Percentiles rank a stretch among this genome's conserved stretches.
Conservation (phyloP, 352 stramenopile genomes). For the Peronospora belbahrii region DNA sequence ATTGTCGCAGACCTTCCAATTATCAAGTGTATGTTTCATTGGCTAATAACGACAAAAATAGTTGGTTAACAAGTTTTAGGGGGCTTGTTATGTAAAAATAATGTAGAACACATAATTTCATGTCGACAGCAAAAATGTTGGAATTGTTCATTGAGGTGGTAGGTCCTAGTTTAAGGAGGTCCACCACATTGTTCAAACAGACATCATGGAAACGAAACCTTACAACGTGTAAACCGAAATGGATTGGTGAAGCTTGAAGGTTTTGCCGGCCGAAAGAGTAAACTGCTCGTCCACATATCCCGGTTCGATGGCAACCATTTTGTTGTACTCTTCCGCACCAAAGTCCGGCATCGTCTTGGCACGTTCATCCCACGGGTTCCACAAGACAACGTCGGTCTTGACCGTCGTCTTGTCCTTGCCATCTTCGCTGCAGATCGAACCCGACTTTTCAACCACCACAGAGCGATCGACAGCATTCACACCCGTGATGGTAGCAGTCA, state of each 20-base stretch:
- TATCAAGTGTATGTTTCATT: no score
- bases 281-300: constrained; percentile 58
- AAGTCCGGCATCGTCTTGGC: constrained; percentile 90
- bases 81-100: no score
- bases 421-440: constrained; percentile 32
- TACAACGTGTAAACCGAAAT: constrained; percentile 17
- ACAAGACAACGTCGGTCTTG: constrained; percentile 79
- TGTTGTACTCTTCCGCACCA: constrained; percentile 89
- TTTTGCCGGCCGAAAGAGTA: constrained; percentile 32
- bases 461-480: constrained; percentile 35
- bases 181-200: neutral
- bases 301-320: constrained; percentile 89
- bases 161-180: no score
- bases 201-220: neutral
- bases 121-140: no score
- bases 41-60: no score
- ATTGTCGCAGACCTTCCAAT: no score
- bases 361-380: constrained; percentile 91
- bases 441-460: constrained; percentile 58
- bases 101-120: no score
- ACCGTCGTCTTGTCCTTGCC: constrained; percentile 13
- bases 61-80: no score
- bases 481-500: constrained; percentile 49
- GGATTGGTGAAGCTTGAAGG: constrained; percentile 35
- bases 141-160: no score